Percentiles rank a stretch among this genome's conserved stretches.
phyloP scores from a whole-genome alignment of 805 yeast genomes.

The Pichia heedii region DNA sequence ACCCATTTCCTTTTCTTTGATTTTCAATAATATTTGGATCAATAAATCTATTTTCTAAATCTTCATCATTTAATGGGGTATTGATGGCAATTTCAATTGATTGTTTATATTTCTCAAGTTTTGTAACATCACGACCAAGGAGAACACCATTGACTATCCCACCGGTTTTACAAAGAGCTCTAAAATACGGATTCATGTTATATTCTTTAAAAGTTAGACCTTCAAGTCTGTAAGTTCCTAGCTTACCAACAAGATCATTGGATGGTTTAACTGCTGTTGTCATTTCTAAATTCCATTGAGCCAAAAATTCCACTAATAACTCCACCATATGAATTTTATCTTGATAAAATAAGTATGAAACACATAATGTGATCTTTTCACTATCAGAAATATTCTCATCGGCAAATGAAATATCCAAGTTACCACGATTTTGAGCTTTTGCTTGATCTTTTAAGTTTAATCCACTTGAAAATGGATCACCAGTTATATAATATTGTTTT shows the following conservation, averaged over 20 bases:
- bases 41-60: conserved; percentile 14
- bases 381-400: conserved; percentile 15
- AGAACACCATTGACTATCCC: conserved; percentile 15
- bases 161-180: conserved; percentile 18
- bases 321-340: conserved; percentile 37
- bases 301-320: conserved; percentile 29
- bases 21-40: conserved; percentile 7
- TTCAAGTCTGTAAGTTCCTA: conserved; percentile 4
- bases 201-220: conserved; percentile 5
- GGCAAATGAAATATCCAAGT: conserved; percentile 13
- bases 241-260: neutral
- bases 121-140: conserved; percentile 3
- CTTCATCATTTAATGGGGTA: conserved; percentile 19
- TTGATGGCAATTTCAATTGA: conserved; percentile 14
- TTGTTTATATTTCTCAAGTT: conserved; percentile 8
- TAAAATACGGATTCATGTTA: conserved; percentile 12
- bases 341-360: conserved; percentile 27
- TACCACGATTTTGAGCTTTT: conserved; percentile 13
- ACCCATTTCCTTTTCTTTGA: neutral
- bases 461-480: conserved; percentile 30
- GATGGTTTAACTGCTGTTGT: neutral
- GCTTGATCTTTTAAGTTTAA: conserved; percentile 27
- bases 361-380: conserved; percentile 19
- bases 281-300: conserved; percentile 12
- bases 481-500: conserved; percentile 49